A percentile compares a stretch with the other conserved stretches of the same genome.
These are phyloP conservation scores for Scopulariopsis brevicaulis DNA, from an alignment of 2,329 filamentous ascomycete genomes.

Conservation along the genomic window DNA sequence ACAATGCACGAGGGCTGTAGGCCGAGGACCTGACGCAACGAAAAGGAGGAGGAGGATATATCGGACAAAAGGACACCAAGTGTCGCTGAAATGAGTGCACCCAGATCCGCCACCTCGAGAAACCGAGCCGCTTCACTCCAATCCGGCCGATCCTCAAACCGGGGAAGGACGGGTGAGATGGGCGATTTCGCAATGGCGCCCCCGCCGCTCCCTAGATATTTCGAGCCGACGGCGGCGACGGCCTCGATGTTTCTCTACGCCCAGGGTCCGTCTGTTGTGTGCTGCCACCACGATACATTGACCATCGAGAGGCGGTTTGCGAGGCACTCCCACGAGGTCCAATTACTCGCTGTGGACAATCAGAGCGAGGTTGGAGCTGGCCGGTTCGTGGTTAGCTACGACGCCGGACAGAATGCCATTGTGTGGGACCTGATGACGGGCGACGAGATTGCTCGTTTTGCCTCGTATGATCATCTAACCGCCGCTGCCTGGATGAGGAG, in stretches of 20 bases:
- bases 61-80: background rate
- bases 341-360: constrained; percentile 80
- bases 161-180: constrained; percentile 6
- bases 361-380: constrained; percentile 79
- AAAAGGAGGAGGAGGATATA: background rate
- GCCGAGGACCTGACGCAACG: background rate
- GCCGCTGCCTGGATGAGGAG: constrained; percentile 93
- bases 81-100: background rate
- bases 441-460: constrained; percentile 82
- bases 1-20: background rate
- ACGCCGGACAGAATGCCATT: constrained; percentile 81
- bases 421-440: constrained; percentile 95
- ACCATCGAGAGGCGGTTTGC: constrained; percentile 81
- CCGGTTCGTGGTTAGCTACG: constrained; percentile 83
- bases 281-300: constrained; percentile 85
- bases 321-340: constrained; percentile 71
- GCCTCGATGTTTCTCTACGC: constrained; percentile 85
- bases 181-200: constrained; percentile 6
- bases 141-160: constrained; percentile 4
- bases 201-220: constrained; percentile 33
- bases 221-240: constrained; percentile 84
- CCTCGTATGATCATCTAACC: constrained; percentile 76
- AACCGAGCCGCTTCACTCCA: constrained; percentile 4
- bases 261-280: constrained; percentile 70
- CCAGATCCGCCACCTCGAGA: constrained; percentile 4